These are phyloP conservation scores for Spathaspora girioi DNA, from an alignment of 805 yeast genomes.

Conservation along the genomic window DNA sequence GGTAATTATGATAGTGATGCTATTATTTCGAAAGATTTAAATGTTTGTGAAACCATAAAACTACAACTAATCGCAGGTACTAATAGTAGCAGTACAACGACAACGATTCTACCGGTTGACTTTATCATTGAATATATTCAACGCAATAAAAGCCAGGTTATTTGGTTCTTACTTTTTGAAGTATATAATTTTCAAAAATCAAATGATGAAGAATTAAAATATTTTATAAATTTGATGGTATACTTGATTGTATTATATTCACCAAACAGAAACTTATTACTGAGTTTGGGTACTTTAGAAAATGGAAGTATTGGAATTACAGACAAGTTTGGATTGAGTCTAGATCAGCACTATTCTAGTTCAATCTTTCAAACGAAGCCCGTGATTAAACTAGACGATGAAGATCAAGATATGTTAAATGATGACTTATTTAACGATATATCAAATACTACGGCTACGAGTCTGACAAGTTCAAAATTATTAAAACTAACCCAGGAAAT, in stretches of 20 bases:
- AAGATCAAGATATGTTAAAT: slow-evolving; percentile 10
- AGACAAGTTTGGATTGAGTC: slow-evolving; percentile 13
- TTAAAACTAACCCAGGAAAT: background rate
- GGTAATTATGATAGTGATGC: background rate
- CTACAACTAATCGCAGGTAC: background rate
- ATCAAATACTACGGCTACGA: background rate
- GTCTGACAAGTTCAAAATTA: slow-evolving; percentile 5
- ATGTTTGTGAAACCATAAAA: slow-evolving; percentile 3
- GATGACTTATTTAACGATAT: slow-evolving; percentile 14
- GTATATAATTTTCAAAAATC: slow-evolving; percentile 14
- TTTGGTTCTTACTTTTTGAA: slow-evolving; percentile 10
- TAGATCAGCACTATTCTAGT: slow-evolving; percentile 23
- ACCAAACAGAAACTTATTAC: slow-evolving; percentile 11
- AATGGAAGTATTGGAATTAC: background rate
- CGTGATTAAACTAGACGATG: slow-evolving; percentile 3
- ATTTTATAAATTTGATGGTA: slow-evolving; percentile 19
- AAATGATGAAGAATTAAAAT: slow-evolving; percentile 23
- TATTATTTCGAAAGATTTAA: slow-evolving; percentile 3
- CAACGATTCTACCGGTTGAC: background rate
- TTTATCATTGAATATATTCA: slow-evolving; percentile 1
- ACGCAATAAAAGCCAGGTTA: background rate
- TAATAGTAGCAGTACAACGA: background rate
- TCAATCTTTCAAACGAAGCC: slow-evolving; percentile 11
- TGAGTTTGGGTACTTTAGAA: background rate
- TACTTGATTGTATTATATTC: slow-evolving; percentile 16